These are phyloP conservation scores for Paulownia fortunei DNA, from an alignment of 257 asterid genomes.

Conservation along the genomic window DNA sequence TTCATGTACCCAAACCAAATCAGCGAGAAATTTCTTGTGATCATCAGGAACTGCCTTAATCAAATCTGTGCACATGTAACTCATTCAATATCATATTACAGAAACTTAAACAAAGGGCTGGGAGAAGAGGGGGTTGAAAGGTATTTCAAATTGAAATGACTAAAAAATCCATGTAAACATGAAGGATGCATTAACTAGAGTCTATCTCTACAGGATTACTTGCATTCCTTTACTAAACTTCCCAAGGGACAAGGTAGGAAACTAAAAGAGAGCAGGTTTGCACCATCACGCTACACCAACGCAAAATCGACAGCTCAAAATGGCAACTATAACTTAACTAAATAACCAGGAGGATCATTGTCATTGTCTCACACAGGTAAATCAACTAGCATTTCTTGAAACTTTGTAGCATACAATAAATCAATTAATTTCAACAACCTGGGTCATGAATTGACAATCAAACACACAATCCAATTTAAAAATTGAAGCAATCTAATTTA, in stretches of 20 bases:
- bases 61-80: conserved; percentile 53
- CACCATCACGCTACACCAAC: not conserved
- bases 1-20: conserved; percentile 93
- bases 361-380: not conserved
- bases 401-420: not conserved
- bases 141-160: not conserved
- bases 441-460: not conserved
- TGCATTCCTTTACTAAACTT: not conserved
- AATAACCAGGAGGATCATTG: not conserved
- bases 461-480: not conserved
- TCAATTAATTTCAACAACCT: not conserved
- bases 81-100: conserved; percentile 7
- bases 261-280: not conserved
- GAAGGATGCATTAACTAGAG: no score
- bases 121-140: not conserved
- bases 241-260: not conserved
- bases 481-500: not conserved
- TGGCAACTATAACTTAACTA: not conserved
- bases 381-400: not conserved
- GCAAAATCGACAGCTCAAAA: not conserved
- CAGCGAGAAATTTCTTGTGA: conserved; percentile 88
- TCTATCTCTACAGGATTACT: not conserved
- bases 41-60: conserved; percentile 77
- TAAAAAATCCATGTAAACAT: not conserved
- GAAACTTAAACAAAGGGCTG: not conserved